Conservation (phyloP, 345 rosid genomes). For the Streptanthus diversifolius region DNA sequence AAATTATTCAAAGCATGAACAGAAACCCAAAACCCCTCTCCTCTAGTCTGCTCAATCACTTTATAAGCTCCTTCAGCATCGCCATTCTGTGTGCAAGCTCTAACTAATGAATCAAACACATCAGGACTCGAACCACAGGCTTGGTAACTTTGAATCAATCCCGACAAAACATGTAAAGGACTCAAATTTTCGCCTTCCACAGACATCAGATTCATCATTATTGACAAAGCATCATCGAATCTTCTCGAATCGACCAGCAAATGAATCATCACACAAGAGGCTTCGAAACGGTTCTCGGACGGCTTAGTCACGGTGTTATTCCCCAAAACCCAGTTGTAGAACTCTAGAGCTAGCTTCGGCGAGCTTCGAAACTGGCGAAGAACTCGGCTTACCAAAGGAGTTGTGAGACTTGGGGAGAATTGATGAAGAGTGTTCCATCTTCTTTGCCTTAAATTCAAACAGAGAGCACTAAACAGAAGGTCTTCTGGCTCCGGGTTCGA, state of each 20-base stretch:
- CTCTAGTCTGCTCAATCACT: conserved; percentile 45
- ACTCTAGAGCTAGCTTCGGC: conserved; percentile 54
- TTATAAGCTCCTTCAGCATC: conserved; percentile 46
- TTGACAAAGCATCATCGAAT: conserved; percentile 46
- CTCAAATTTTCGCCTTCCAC: conserved; percentile 32
- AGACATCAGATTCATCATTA: conserved; percentile 44
- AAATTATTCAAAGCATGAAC: conserved; percentile 68
- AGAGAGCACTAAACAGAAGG: conserved; percentile 48
- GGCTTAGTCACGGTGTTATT: conserved; percentile 11
- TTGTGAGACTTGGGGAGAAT: conserved; percentile 42
- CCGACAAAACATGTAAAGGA: conserved; percentile 48
- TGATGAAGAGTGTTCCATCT: conserved; percentile 57
- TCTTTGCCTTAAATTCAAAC: conserved; percentile 55
- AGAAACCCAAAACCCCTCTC: conserved; percentile 41
- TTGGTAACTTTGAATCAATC: conserved; percentile 42
- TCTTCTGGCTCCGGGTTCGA: conserved; percentile 43
- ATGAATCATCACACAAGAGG: conserved; percentile 49
- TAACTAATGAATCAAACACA: conserved; percentile 63
- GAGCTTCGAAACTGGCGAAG: conserved; percentile 49
- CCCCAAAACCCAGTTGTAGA: conserved; percentile 48
- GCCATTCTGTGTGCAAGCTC: conserved; percentile 54
- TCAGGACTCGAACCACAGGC: conserved; percentile 39
- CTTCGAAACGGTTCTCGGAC: conserved; percentile 36
- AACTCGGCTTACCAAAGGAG: conserved; percentile 43
- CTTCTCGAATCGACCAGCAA: conserved; percentile 46